Percentiles rank a stretch among this genome's conserved stretches.
Conservation (phyloP, 306 rosid species). For the Crataegus laevigata region DNA sequence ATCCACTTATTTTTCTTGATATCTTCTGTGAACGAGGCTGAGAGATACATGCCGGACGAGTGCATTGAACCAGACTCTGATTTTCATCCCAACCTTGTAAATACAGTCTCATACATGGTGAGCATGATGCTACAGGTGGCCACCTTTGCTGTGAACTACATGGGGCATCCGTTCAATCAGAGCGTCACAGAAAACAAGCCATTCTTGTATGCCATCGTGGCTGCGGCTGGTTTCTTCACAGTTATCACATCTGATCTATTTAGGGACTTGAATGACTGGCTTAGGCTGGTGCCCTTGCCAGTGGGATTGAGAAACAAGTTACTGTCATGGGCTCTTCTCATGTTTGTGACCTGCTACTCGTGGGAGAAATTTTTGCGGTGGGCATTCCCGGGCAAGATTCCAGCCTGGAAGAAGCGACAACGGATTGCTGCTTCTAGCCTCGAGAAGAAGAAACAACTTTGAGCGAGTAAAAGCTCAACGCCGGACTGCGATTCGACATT, state of each 20-base stretch:
- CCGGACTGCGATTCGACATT: constrained; percentile 1
- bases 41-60: constrained; percentile 91
- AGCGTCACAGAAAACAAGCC: constrained; percentile 89
- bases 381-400: constrained; percentile 89
- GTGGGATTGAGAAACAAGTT: constrained; percentile 72
- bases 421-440: constrained; percentile 47
- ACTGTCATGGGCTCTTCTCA: constrained; percentile 75
- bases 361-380: constrained; percentile 90
- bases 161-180: constrained; percentile 99
- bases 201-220: constrained; percentile 62
- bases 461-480: constrained; percentile 17
- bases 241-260: constrained; percentile 83
- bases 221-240: constrained; percentile 70
- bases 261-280: constrained; percentile 73
- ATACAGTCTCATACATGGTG: constrained; percentile 97
- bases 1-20: constrained; percentile 72
- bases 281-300: constrained; percentile 92
- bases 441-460: constrained; percentile 66
- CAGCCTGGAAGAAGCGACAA: constrained; percentile 86
- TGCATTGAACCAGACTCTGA: constrained; percentile 90
- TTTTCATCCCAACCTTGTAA: constrained; percentile 94
- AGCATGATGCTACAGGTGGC: constrained; percentile 99
- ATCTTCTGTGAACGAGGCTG: constrained; percentile 79
- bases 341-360: constrained; percentile 70
- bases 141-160: constrained; percentile 96